Evolutionary conservation across 1,139 yeast genomes (phyloP).

Genomic region (Suhomyces taliae): DNA sequence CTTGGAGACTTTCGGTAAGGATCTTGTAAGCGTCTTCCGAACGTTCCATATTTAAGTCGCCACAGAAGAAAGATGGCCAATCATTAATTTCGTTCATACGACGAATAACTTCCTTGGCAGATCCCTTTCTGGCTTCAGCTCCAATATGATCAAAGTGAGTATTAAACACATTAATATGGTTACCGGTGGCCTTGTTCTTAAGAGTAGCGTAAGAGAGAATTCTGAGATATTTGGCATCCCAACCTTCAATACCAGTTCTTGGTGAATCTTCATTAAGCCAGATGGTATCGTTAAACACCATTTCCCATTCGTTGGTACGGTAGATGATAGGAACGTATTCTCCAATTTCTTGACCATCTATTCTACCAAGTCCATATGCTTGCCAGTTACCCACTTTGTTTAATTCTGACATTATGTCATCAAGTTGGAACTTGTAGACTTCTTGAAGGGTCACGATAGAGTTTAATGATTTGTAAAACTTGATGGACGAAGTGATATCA

Average conservation of each 20-base stretch:
- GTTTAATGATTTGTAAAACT: constrained; percentile 24
- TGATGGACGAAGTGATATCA: constrained; percentile 30
- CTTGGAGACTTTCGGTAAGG: constrained; percentile 34
- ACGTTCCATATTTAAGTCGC: constrained; percentile 23
- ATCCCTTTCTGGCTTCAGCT: constrained; percentile 41
- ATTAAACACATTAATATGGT: constrained; percentile 45
- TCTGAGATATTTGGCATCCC: constrained; percentile 56
- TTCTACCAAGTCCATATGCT: constrained; percentile 36
- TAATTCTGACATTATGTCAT: constrained; percentile 31
- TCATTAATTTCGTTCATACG: constrained; percentile 37
- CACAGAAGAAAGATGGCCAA: constrained; percentile 43
- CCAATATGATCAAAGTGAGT: constrained; percentile 62
- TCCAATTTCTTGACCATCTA: constrained; percentile 33
- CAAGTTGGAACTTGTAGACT: constrained; percentile 34
- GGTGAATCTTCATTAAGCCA: constrained; percentile 36
- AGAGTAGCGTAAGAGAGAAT: constrained; percentile 48
- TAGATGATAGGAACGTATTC: constrained; percentile 39
- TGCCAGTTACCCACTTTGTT: constrained; percentile 33
- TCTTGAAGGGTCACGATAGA: constrained; percentile 39
- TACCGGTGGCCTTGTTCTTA: constrained; percentile 26
- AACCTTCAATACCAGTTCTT: constrained; percentile 38
- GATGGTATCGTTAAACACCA: constrained; percentile 31
- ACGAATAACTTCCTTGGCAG: constrained; percentile 46
- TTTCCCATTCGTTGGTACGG: constrained; percentile 32
- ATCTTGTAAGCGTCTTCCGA: constrained; percentile 24